Conservation (phyloP, 495 filamentous ascomycete species). For the Massariosphaeria phaeospora region DNA sequence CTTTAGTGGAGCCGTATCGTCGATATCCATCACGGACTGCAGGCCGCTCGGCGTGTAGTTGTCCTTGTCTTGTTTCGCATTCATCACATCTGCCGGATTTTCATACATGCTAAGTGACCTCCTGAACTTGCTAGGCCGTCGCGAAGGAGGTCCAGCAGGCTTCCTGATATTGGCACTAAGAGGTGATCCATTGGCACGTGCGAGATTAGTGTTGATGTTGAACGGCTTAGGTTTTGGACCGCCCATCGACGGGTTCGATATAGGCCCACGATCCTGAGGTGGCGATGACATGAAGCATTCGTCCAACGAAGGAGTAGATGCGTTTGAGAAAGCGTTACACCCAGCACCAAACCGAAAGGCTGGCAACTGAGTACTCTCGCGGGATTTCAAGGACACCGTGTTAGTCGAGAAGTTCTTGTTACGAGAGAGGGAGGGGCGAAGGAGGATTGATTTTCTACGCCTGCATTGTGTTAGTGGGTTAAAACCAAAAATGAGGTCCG, state of each 20-base stretch:
- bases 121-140: slow-evolving; percentile 81
- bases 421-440: slow-evolving; percentile 57
- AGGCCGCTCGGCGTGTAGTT: slow-evolving; percentile 49
- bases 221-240: slow-evolving; percentile 59
- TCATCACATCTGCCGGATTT: slow-evolving; percentile 78
- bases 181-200: slow-evolving; percentile 65
- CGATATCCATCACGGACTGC: slow-evolving; percentile 71
- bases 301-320: slow-evolving; percentile 60
- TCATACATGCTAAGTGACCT: slow-evolving; percentile 98
- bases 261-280: slow-evolving; percentile 58
- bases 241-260: slow-evolving; percentile 53
- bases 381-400: slow-evolving; percentile 44
- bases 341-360: slow-evolving; percentile 72
- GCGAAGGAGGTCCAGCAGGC: slow-evolving; percentile 62
- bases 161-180: slow-evolving; percentile 64
- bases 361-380: slow-evolving; percentile 59
- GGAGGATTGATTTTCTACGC: slow-evolving; percentile 55
- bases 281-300: slow-evolving; percentile 80
- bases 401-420: slow-evolving; percentile 55
- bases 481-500: too few species aligned
- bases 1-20: slow-evolving; percentile 61
- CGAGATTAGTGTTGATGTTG: slow-evolving; percentile 46
- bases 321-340: slow-evolving; percentile 48
- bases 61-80: slow-evolving; percentile 58
- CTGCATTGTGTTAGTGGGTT: slow-evolving; percentile 36